Base-by-base conservation (phyloP, 2,329 filamentous ascomycete species). In the Penicillium thymicola region DNA sequence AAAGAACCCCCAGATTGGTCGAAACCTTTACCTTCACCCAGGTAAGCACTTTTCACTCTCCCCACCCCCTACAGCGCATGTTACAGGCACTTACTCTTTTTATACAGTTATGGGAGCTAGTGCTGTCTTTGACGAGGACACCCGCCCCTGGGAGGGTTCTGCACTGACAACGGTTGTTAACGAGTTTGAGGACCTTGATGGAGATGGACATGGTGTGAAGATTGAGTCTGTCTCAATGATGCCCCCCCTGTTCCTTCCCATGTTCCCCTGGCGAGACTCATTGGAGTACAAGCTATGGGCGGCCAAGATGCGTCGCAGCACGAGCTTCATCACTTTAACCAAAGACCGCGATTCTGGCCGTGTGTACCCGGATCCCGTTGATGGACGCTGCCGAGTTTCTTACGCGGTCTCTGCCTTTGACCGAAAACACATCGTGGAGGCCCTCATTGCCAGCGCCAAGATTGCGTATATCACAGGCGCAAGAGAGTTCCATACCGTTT, bases 1-100 rank as follows among this genome's bases (percentile, higher is more conserved):
- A 48, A 87, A 83, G 78, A 96, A 96, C 70, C 81, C 81, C 4
- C 87, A 96, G 55, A 88, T 97, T 60, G 93, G 93, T 27, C 83
- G 81, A 8, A 90, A 97, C 66, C 82, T 97, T 4, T 81, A 94
- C 66, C 73, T 96, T 0, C 93, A 97, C 68, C 93, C 92, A 1
- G 87, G 86, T 67, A 82, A 80, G 66, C 69, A 79, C 65, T 86
- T 6, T 71, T 27, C 21, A 18, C n/a, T 23, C 1, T 21, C 3
- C 21, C 21, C 21, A 21, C n/a, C 14, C 10, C 28, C 14, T 5
- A 13, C 28, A 21, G n/a, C 16, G 5, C 14, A n/a, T 5, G 25
- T 8, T 9, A 11, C 6, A 18, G 32, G 40, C 5, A 34, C 53
- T 59, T 11, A 64, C 41, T 10, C 25, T 10, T 8, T 27, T 25